Conservation (phyloP, 75 land plant species). For the Cupressus sempervirens region DNA sequence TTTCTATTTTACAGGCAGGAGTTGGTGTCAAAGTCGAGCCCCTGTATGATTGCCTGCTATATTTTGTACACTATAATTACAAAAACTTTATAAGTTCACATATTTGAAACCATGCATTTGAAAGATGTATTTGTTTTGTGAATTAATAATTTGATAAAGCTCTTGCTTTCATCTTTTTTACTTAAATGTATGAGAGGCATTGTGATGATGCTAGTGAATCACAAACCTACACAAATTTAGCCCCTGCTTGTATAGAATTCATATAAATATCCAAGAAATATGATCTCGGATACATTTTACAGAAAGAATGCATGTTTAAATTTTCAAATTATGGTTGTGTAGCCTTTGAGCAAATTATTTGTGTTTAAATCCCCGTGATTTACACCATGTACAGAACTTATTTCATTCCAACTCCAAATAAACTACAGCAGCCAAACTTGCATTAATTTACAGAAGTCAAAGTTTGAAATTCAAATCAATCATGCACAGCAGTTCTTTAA, state of each 20-base stretch:
- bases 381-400: not conserved
- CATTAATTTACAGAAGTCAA: not conserved
- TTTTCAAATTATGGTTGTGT: not conserved
- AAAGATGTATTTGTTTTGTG: not conserved
- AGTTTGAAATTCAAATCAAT: not conserved
- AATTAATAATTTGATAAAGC: not conserved
- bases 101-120: not conserved
- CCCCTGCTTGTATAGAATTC: not conserved
- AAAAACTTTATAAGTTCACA: not conserved
- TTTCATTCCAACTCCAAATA: not conserved
- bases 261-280: not conserved
- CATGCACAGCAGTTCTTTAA: not conserved
- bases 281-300: not conserved
- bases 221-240: not conserved
- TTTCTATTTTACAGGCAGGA: too few species aligned
- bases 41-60: constrained; percentile 12
- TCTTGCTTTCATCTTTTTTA: not conserved
- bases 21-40: too few species aligned
- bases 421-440: not conserved
- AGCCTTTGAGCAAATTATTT: not conserved
- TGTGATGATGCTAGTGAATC: not conserved
- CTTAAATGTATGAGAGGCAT: not conserved
- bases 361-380: not conserved
- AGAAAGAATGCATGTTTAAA: not conserved
- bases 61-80: constrained; percentile 3